phyloP scores from a whole-genome alignment of 2,329 filamentous ascomycete species.

The Colletotrichum gigasporum region DNA sequence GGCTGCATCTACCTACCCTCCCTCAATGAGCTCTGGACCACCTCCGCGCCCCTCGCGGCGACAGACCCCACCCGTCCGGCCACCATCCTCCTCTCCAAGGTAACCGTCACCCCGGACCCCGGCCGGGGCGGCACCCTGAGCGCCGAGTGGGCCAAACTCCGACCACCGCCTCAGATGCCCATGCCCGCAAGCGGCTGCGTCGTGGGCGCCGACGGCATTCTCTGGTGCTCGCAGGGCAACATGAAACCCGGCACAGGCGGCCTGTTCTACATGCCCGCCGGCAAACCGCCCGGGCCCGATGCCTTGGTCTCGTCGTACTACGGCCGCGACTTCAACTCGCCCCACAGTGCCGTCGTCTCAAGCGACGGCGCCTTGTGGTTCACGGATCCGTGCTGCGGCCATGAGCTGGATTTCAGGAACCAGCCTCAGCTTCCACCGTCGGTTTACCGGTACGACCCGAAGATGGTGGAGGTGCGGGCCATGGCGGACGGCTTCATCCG shows the following conservation, averaged over 20 bases:
- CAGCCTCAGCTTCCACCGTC: conserved; percentile 55
- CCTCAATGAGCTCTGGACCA: conserved; percentile 54
- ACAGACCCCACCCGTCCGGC: conserved; percentile 48
- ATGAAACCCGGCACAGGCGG: conserved; percentile 25
- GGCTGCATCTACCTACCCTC: conserved; percentile 52
- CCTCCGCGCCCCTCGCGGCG: conserved; percentile 53
- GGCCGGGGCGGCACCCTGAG: conserved; percentile 39
- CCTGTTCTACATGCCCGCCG: conserved; percentile 27
- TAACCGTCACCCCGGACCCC: conserved; percentile 44
- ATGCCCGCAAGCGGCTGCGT: conserved; percentile 53
- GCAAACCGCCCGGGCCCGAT: conserved; percentile 40
- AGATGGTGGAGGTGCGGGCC: conserved; percentile 51
- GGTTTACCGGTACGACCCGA: conserved; percentile 56
- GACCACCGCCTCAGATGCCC: conserved; percentile 51
- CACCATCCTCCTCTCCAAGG: conserved; percentile 54
- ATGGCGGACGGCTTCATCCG: conserved; percentile 56
- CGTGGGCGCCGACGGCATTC: conserved; percentile 50
- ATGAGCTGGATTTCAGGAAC: conserved; percentile 54
- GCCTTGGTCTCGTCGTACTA: conserved; percentile 53
- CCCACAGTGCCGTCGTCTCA: conserved; percentile 51
- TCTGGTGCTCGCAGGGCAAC: conserved; percentile 54
- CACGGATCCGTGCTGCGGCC: conserved; percentile 56
- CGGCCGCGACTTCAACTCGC: conserved; percentile 56
- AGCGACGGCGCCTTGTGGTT: conserved; percentile 57
- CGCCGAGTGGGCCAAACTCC: conserved; percentile 51